These are phyloP conservation scores for Hanseniaspora mollemarum DNA, from an alignment of 805 yeast species.

Conservation along the genomic window DNA sequence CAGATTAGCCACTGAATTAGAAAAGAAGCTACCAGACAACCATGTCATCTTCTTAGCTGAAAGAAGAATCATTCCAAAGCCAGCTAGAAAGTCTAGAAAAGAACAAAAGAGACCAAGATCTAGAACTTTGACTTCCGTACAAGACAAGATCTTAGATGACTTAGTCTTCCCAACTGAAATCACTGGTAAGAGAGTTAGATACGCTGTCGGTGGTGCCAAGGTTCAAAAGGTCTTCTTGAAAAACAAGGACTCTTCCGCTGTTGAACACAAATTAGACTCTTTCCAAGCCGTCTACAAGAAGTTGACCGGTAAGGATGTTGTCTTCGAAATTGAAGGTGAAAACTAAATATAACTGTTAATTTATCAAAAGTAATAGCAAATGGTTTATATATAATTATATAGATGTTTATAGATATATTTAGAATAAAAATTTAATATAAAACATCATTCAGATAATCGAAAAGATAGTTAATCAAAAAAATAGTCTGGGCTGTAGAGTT, in stretches of 20 bases:
- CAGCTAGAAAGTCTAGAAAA: constrained; percentile 89
- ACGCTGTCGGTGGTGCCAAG: constrained; percentile 97
- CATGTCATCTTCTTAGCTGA: constrained; percentile 98
- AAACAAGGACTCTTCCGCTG: constrained; percentile 92
- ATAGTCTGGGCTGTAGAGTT: too few species aligned
- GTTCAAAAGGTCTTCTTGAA: constrained; percentile 94
- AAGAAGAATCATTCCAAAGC: constrained; percentile 98
- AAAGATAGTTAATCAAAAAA: neutral
- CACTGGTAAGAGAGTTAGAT: constrained; percentile 97
- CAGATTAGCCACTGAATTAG: constrained; percentile 97
- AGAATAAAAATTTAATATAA: neutral
- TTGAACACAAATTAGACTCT: constrained; percentile 97
- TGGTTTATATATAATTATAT: constrained; percentile 12
- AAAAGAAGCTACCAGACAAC: constrained; percentile 99
- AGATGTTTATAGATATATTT: constrained; percentile 10
- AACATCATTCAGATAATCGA: constrained; percentile 3
- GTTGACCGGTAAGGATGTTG: constrained; percentile 99
- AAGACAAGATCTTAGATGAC: constrained; percentile 97
- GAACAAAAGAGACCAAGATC: constrained; percentile 99
- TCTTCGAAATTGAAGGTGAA: constrained; percentile 75
- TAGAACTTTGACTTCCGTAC: constrained; percentile 97
- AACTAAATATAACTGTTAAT: constrained; percentile 22
- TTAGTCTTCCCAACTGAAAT: constrained; percentile 99
- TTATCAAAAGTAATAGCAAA: neutral
- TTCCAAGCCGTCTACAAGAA: constrained; percentile 97